phyloP scores from a whole-genome alignment of 441 rosid species.

The Francoa sonchifolia region DNA sequence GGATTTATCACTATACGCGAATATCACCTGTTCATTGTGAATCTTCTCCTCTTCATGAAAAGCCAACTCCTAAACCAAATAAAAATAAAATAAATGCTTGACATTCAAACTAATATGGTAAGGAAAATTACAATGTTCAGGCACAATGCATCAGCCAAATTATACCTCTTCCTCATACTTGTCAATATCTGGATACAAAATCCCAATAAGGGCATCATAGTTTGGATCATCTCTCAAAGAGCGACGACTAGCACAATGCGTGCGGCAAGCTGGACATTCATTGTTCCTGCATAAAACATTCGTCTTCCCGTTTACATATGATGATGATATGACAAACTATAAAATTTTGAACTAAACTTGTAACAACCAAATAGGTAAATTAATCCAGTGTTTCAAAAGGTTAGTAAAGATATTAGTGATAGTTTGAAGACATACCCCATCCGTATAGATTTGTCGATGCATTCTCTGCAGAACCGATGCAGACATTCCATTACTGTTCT shows the following conservation, averaged over 20 bases:
- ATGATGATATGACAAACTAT: no score
- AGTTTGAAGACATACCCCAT: slow-evolving; percentile 49
- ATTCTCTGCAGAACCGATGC: slow-evolving; percentile 91
- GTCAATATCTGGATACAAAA: slow-evolving; percentile 72
- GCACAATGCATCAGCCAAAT: neutral
- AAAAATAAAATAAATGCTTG: slow-evolving; percentile 11
- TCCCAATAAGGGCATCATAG: slow-evolving; percentile 80
- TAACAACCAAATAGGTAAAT: no score
- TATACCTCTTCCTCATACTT: slow-evolving; percentile 75
- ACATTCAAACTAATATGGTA: neutral
- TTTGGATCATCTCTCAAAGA: slow-evolving; percentile 91
- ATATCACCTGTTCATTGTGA: slow-evolving; percentile 55
- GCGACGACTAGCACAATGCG: slow-evolving; percentile 96
- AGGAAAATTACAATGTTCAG: no score
- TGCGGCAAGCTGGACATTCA: slow-evolving; percentile 98
- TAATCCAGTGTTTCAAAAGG: no score
- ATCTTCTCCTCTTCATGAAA: slow-evolving; percentile 55
- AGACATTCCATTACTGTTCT: slow-evolving; percentile 94
- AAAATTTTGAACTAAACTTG: no score
- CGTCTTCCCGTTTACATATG: slow-evolving; percentile 4
- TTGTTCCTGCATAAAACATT: slow-evolving; percentile 57
- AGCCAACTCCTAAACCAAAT: slow-evolving; percentile 39
- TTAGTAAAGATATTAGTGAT: neutral
- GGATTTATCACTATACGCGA: neutral
- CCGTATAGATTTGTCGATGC: slow-evolving; percentile 98